A percentile compares a stretch with the other conserved stretches of the same genome.
Evolutionary conservation across 1,284 basidiomycete genomes (phyloP).

Genomic region (Rhodotorula glutinis): DNA sequence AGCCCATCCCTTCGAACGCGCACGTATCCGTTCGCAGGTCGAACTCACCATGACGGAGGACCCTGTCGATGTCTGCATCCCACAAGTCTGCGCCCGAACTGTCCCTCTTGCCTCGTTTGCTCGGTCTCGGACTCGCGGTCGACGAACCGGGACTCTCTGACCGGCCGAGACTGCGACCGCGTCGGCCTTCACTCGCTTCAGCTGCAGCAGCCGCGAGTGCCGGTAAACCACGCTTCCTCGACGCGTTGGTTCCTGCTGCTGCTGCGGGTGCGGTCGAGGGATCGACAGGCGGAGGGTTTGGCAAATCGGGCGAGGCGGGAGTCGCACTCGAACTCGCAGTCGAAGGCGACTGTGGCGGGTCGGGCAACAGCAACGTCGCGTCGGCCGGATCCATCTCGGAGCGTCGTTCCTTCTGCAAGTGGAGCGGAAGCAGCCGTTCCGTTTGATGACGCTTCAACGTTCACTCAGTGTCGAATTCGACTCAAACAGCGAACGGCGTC

Average conservation of each 20-base stretch:
- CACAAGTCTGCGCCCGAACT: conserved; percentile 6
- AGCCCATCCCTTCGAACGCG: neutral
- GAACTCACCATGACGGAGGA: neutral
- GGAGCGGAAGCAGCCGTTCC: too few relatives aligned
- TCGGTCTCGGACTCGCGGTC: neutral
- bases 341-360: too few relatives aligned
- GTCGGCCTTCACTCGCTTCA: neutral
- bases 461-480: too few relatives aligned
- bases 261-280: neutral
- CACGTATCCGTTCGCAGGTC: neutral
- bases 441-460: too few relatives aligned
- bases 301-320: neutral
- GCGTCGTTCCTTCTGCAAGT: too few relatives aligned
- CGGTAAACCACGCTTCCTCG: neutral
- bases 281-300: neutral
- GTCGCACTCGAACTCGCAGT: neutral
- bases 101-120: conserved; percentile 2
- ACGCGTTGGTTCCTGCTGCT: neutral
- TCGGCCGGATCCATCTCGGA: too few relatives aligned
- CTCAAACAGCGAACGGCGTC: too few relatives aligned
- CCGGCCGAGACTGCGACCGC: too few relatives aligned
- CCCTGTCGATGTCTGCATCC: conserved; percentile 1
- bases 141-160: too few relatives aligned
- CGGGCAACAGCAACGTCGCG: too few relatives aligned
- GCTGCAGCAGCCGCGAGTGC: neutral